Base-by-base conservation (phyloP, 2,329 filamentous ascomycete genomes). In the Aspergillus japonicus region DNA sequence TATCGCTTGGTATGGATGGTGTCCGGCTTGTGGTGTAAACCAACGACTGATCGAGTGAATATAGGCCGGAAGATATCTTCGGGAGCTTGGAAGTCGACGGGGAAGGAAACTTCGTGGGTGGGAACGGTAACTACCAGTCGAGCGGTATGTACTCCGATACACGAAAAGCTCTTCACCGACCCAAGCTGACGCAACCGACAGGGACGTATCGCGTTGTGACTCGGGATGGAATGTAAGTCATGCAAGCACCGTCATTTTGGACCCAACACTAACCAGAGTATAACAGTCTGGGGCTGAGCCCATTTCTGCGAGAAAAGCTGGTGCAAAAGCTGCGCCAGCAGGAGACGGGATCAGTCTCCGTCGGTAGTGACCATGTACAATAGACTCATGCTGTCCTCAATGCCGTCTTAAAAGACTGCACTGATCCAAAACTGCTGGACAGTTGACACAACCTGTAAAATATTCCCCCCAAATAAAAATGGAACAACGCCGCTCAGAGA, bases 41-140 rank as follows among this genome's bases (percentile, higher is more conserved):
- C 16, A 14, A 26, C 5, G 35, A 8, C 63, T 68, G 56, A 73
- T 53, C 54, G 21, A 3, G 14, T 23, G 29, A 5, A 23, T 2
- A 29, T 42, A 80, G 79, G 71, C 85, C 86, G 0, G 86, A 88
- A 69, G 86, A 88, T 73, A 88, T 88, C 53, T 85, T 88, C 68
- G 86, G 86, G 14, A 87, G 85, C 65, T 69, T 88, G 24, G 85
- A 88, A 71, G 82, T 88, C 4, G 85, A 87, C 72, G 79, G 78
- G 0, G 64, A 79, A 19, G 86, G 86, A 1, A 73, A 77, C n/a
- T 86, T 88, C 71, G 80, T 83, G 19, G 83, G 81, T 49, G 80
- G 76, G 0, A 76, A 79, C 64, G 85, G 85, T 11, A 81, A 81
- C 54, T 88, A 86, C 75, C 85, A 87, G 72, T 73, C 80, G 31